Evolutionary conservation across 352 stramenopile species (phyloP), one percentile per base, ranked within the genome.

Genomic region (Ophiocytium majus): DNA sequence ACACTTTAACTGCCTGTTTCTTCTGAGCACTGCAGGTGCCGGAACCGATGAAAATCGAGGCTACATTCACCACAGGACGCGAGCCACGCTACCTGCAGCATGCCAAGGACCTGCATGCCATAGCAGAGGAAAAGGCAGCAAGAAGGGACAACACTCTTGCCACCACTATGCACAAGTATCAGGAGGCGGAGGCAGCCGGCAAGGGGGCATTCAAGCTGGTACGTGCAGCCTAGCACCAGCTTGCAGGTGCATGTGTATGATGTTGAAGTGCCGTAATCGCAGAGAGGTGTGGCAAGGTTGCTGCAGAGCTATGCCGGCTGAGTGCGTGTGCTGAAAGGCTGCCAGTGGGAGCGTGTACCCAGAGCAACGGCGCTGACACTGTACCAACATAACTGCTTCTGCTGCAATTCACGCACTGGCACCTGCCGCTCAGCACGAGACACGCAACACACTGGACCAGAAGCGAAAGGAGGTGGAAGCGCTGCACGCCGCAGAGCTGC

Each of bases 1-100:
- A 57, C 43, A 14, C n/a, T n/a, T n/a, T n/a, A n/a, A n/a, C n/a
- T n/a, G n/a, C n/a, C n/a, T n/a, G n/a, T n/a, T n/a, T n/a, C n/a
- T n/a, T n/a, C n/a, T n/a, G n/a, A n/a, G n/a, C n/a, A n/a, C 35
- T 78, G 32, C 85, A 91, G 75, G 90, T 92, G 0, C 86, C 91
- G 0, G 93, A 96, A 71, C 94, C 94, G 0, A 92, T 94, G 33
- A 91, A 90, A 5, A 96, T 97, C 78, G 89, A 91, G 19, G 91
- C 94, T 35, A 89, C 94, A 79, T 85, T 94, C 10, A 94, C 94
- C 63, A 91, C 92, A 0, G 93, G 91, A 19, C 92, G 92, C 0
- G 89, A 95, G 0, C 93, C 93, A 14, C 71, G 36, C 19, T 88
- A 91, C 17, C 19, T 81, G n/a, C 5, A 81, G 10, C 1, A 9